A percentile compares a stretch with the other conserved stretches of the same genome.
Evolutionary conservation across 495 filamentous ascomycete genomes (phyloP).

Genomic region (Podospora pseudocomata): DNA sequence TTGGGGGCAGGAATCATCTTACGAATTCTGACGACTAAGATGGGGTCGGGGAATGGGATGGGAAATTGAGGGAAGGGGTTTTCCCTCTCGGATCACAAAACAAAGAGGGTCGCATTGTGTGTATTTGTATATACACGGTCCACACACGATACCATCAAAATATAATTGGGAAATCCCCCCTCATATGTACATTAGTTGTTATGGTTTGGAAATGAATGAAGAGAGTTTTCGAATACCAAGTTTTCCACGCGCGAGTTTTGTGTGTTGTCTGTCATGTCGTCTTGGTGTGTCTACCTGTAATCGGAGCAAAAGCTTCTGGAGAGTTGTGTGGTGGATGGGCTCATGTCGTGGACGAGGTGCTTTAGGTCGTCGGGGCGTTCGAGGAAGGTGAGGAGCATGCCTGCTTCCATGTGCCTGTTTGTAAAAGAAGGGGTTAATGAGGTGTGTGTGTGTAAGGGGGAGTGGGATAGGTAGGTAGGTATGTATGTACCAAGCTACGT

Average conservation of each 20-base stretch:
- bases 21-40: conserved; percentile 32
- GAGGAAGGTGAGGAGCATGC: neutral
- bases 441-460: too few species aligned
- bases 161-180: conserved; percentile 30
- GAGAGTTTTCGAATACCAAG: neutral
- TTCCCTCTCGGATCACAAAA: neutral
- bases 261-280: neutral
- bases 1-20: conserved; percentile 26
- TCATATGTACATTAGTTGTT: conserved; percentile 15
- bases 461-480: too few species aligned
- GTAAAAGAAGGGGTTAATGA: neutral
- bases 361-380: neutral
- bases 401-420: neutral
- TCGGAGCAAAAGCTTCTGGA: neutral
- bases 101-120: neutral
- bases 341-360: neutral
- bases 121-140: neutral
- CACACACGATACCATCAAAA: conserved; percentile 8
- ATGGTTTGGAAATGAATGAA: neutral
- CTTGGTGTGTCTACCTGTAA: neutral
- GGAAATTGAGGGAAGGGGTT: conserved; percentile 10
- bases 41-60: conserved; percentile 19
- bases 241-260: neutral
- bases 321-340: neutral
- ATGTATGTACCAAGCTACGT: conserved; percentile 46